Percentiles rank a stretch among this genome's conserved stretches.
Conservation (phyloP, 2,329 filamentous ascomycete genomes). For the Trichoderma sp. region DNA sequence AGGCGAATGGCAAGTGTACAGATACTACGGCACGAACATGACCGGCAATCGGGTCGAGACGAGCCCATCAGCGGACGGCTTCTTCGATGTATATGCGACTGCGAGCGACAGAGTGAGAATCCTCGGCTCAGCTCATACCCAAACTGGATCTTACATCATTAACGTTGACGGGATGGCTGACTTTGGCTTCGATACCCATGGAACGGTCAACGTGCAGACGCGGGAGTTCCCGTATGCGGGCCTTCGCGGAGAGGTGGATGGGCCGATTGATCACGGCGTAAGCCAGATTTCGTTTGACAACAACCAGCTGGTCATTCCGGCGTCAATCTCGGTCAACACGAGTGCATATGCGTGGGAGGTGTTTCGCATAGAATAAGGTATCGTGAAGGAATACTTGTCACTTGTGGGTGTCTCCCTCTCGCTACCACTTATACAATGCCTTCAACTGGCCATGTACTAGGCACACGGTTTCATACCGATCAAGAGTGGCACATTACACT, state of each 20-base stretch:
- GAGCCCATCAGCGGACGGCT: constrained; percentile 3
- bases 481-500: no score
- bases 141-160: constrained; percentile 13
- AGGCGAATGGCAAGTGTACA: constrained; percentile 25
- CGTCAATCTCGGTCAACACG: constrained; percentile 16
- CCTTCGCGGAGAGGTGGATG: constrained; percentile 21
- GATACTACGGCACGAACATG: constrained; percentile 24
- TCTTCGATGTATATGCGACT: constrained; percentile 23
- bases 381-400: neutral
- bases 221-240: constrained; percentile 20
- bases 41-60: constrained; percentile 17
- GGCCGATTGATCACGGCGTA: constrained; percentile 21
- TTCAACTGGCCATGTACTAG: neutral
- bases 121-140: constrained; percentile 19
- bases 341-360: constrained; percentile 25
- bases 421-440: no score
- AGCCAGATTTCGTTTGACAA: constrained; percentile 18
- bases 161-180: constrained; percentile 19
- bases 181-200: constrained; percentile 21
- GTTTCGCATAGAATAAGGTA: neutral
- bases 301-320: constrained; percentile 17
- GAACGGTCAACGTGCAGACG: constrained; percentile 11
- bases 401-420: no score
- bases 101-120: constrained; percentile 23
- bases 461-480: neutral